Evolutionary conservation across 441 rosid genomes (phyloP), one percentile per base, ranked within the genome.

Genomic region (Breynia disticha): DNA sequence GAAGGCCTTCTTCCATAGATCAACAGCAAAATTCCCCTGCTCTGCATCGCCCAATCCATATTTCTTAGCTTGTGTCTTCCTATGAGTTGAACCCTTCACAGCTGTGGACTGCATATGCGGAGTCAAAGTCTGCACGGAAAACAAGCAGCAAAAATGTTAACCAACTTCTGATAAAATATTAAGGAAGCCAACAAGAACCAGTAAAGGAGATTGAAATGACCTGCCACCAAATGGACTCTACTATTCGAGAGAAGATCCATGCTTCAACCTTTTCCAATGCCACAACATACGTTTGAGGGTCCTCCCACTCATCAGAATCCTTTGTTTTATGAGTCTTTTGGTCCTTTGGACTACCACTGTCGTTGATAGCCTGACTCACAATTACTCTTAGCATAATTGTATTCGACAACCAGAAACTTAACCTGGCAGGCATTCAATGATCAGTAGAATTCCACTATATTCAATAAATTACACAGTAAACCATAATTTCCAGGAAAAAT

Each of bases 181-280:
- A 56, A 6, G 12, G 52, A 24, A 24, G 50, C 16, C 53, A 38
- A 52, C 53, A 38, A 52, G 50, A 20, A 24, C 32, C 24, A 46
- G 43, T 49, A 32, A 42, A 56, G 46, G 47, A 38, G 53, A 56
- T 22, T 24, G 17, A 22, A 49, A 59, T 14, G 7, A 93, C 97
- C 97, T 93, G 99, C 99, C 97, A 94, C 99, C 99, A 89, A 50
- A 94, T 79, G 54, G 99, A 94, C 74, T 94, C 96, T n/a, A 89
- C 71, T 52, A 77, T 74, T 48, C 95, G 83, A 53, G 90, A 81
- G 76, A 89, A 94, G 71, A 84, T 85, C 99, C 97, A 94, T 61
- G 85, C 79, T 41, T 41, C 98, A 43, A 87, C 63, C 72, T 80
- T 88, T 75, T 88, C 91, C 64, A 91, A 67, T 21, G 95, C 91